These are phyloP conservation scores for Solanum dulcamara DNA, from an alignment of 257 asterid species.

Conservation along the genomic window DNA sequence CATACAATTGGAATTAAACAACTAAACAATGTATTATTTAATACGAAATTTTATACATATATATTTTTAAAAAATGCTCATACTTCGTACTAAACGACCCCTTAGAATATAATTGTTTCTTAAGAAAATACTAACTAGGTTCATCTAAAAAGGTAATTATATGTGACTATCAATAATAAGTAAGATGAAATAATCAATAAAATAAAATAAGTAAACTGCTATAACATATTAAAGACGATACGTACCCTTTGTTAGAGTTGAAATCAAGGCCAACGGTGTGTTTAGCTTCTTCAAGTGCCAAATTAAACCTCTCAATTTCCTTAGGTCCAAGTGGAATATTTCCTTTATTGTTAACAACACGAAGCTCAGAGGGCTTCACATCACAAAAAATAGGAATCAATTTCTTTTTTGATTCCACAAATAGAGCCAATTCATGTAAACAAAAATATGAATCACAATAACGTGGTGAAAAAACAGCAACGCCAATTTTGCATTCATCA, in stretches of 20 bases:
- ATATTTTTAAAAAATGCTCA: not conserved
- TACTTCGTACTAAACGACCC: not conserved
- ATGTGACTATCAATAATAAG: not conserved
- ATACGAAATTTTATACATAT: not conserved
- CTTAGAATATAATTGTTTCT: too few species aligned
- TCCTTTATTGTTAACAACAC: not conserved
- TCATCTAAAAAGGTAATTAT: not conserved
- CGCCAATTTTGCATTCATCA: conserved; percentile 30
- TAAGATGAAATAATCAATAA: not conserved
- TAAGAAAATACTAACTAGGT: not conserved
- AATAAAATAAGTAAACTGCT: not conserved
- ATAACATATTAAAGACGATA: not conserved
- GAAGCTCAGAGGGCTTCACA: conserved; percentile 39
- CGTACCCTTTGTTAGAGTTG: conserved; percentile 35
- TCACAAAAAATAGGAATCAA: conserved; percentile 41
- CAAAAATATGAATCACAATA: conserved; percentile 50
- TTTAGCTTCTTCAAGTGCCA: conserved; percentile 44
- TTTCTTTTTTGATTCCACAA: conserved; percentile 31
- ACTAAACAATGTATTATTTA: not conserved
- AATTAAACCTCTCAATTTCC: conserved; percentile 20
- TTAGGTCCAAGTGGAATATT: not conserved
- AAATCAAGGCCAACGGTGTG: conserved; percentile 37
- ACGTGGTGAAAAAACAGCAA: conserved; percentile 38
- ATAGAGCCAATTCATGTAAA: conserved; percentile 39
- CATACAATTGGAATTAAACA: not conserved